Conservation (phyloP, 805 yeast species). For the Pichia ethanolica region DNA sequence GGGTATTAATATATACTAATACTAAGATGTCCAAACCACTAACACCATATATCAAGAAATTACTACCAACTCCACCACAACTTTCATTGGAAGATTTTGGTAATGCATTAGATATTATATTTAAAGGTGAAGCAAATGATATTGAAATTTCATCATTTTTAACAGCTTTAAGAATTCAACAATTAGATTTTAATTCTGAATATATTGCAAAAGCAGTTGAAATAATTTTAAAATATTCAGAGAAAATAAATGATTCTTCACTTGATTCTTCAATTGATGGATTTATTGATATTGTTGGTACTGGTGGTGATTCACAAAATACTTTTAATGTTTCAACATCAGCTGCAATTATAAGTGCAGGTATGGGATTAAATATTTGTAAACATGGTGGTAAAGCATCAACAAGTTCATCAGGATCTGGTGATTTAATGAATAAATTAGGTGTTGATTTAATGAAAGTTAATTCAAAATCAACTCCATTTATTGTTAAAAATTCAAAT, state of each 20-base stretch:
- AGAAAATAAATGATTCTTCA: constrained; percentile 37
- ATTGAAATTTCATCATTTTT: constrained; percentile 74
- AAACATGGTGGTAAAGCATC: constrained; percentile 98
- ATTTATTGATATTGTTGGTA: constrained; percentile 87
- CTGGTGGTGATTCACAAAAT: constrained; percentile 98
- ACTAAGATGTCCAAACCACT: constrained; percentile 16
- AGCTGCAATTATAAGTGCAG: constrained; percentile 90
- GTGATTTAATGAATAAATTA: constrained; percentile 73
- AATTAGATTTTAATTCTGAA: constrained; percentile 73
- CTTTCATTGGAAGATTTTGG: constrained; percentile 60
- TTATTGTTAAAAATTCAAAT: constrained; percentile 40
- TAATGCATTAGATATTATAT: constrained; percentile 51
- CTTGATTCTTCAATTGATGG: constrained; percentile 37
- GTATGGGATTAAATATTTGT: constrained; percentile 72
- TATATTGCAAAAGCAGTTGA: constrained; percentile 81
- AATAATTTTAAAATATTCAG: constrained; percentile 62
- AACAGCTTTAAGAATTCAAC: constrained; percentile 64
- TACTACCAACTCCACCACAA: constrained; percentile 52
- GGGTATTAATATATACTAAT: too few relatives aligned
- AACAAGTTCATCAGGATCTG: constrained; percentile 88
- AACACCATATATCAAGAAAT: constrained; percentile 58
- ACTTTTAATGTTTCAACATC: constrained; percentile 96
- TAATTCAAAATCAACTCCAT: constrained; percentile 52
- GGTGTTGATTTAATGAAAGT: constrained; percentile 79
- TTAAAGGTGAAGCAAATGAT: constrained; percentile 54